Evolutionary conservation across 1,139 yeast species (phyloP).

Genomic region (Pichia sp.): DNA sequence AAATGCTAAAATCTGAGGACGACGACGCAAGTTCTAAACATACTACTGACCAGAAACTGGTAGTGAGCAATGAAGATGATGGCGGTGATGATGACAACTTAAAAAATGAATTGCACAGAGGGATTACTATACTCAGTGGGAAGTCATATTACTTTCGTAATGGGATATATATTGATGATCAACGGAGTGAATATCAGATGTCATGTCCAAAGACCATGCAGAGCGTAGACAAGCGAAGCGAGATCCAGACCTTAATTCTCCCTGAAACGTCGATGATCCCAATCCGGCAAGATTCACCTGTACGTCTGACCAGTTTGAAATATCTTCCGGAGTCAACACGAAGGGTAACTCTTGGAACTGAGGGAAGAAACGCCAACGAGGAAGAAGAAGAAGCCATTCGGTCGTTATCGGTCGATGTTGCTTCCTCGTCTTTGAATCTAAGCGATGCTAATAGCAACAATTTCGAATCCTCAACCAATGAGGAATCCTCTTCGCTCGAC

Average conservation of each 20-base stretch:
- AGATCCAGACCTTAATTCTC: slow-evolving; percentile 19
- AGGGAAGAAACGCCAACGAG: neutral
- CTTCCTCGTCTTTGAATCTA: slow-evolving; percentile 2
- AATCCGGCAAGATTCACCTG: slow-evolving; percentile 22
- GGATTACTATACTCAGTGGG: slow-evolving; percentile 1
- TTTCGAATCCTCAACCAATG: neutral
- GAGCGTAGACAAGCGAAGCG: slow-evolving; percentile 8
- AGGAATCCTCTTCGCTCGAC: neutral
- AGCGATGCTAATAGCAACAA: slow-evolving; percentile 1
- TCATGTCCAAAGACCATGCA: neutral
- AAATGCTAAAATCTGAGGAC: too few species aligned
- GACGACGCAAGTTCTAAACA: too few species aligned
- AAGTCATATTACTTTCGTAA: slow-evolving; percentile 1
- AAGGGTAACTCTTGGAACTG: neutral
- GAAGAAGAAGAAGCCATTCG: neutral
- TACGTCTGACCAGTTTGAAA: neutral
- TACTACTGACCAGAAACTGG: too few species aligned
- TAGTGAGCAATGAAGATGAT: too few species aligned
- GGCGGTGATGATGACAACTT: neutral
- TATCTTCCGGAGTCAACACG: neutral
- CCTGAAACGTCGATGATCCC: slow-evolving; percentile 24
- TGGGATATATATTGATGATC: slow-evolving; percentile 5
- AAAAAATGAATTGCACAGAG: neutral
- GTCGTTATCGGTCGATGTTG: neutral
- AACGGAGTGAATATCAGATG: slow-evolving; percentile 4